Evolutionary conservation across 345 rosid species (phyloP).

Genomic region (Noccaea bulbosa): DNA sequence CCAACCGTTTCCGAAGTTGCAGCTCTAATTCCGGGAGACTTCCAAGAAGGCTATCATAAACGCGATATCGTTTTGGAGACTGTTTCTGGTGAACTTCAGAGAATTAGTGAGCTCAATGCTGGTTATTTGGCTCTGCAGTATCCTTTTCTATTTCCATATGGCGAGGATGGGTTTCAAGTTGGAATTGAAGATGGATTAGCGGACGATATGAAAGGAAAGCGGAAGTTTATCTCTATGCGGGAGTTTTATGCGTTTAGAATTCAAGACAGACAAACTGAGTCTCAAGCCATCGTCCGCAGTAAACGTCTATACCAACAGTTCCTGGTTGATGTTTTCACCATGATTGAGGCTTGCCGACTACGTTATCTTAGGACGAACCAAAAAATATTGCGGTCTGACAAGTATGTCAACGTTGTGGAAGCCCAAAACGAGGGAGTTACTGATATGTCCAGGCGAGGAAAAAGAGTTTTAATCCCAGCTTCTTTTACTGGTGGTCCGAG

Average conservation of each 20-base stretch:
- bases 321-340: not conserved
- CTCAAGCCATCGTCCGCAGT: too few relatives aligned
- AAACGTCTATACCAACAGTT: conserved; percentile 2
- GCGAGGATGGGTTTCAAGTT: conserved; percentile 22
- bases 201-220: not conserved
- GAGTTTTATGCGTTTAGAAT: too few relatives aligned
- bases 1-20: too few relatives aligned
- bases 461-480: not conserved
- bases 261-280: too few relatives aligned
- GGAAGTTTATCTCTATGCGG: too few relatives aligned
- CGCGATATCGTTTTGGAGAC: too few relatives aligned
- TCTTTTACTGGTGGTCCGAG: not conserved
- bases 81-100: not conserved
- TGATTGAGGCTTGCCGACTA: conserved; percentile 5
- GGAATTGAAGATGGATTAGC: too few relatives aligned
- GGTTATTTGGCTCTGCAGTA: conserved; percentile 9
- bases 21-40: too few relatives aligned
- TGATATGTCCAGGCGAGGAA: not conserved
- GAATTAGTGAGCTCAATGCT: conserved; percentile 1
- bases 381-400: not conserved
- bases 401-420: not conserved
- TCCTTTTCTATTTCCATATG: not conserved
- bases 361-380: not conserved
- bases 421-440: not conserved
- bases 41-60: too few relatives aligned